Evolutionary conservation across 768 basidiomycete species (phyloP).

Genomic region (Naganishia onofrii): DNA sequence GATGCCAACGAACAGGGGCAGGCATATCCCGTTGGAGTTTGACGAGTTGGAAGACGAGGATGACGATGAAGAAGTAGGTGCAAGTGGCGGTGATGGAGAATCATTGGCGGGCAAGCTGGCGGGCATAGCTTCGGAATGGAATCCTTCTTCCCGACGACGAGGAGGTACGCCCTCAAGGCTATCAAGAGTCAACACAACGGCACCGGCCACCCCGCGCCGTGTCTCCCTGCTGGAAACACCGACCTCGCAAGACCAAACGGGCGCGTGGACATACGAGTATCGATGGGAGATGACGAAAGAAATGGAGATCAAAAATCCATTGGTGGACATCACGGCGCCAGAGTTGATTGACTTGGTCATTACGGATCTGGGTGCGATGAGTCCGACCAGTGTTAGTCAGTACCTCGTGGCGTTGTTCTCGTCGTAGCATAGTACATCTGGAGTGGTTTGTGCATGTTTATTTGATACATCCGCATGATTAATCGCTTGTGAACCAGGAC

Average conservation of each 20-base stretch:
- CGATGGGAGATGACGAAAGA: conserved; percentile 68
- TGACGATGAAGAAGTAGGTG: conserved; percentile 22
- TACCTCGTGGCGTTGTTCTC: conserved; percentile 86
- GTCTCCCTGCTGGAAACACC: conserved; percentile 25
- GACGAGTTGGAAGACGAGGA: conserved; percentile 33
- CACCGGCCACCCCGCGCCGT: conserved; percentile 44
- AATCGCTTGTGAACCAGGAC: too few species aligned
- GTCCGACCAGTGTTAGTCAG: conserved; percentile 81
- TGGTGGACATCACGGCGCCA: conserved; percentile 91
- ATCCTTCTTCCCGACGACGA: neutral
- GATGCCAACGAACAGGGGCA: conserved; percentile 60
- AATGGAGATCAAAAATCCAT: conserved; percentile 77
- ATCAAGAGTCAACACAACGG: conserved; percentile 49
- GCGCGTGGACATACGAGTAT: conserved; percentile 28
- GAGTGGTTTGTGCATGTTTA: neutral
- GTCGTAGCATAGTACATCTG: conserved; percentile 28
- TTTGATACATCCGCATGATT: neutral
- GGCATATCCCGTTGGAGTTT: conserved; percentile 63
- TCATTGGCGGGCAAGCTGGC: neutral
- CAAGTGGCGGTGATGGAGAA: neutral
- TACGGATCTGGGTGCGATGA: conserved; percentile 72
- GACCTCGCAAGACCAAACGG: conserved; percentile 9
- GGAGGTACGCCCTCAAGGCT: conserved; percentile 1
- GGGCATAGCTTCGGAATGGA: neutral
- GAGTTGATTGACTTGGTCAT: conserved; percentile 92